phyloP scores from a whole-genome alignment of 1,284 basidiomycete species.

The Bjerkandera adusta region DNA sequence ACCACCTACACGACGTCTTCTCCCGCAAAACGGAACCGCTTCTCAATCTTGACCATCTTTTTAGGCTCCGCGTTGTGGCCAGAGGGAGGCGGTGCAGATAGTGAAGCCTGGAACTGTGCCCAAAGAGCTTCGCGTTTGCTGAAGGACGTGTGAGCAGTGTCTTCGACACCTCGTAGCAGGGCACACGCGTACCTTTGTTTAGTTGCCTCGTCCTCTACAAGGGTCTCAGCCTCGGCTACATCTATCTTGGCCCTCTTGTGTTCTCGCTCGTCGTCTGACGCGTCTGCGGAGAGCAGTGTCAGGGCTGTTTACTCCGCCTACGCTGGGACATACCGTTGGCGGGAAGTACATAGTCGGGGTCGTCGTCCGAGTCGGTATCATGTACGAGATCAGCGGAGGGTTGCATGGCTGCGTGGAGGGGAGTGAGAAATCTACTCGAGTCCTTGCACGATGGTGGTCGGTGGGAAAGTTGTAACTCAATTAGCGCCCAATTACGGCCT shows the following conservation, averaged over 20 bases:
- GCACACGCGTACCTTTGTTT: constrained; percentile 45
- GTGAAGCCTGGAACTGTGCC: constrained; percentile 53
- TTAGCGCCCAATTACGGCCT: no score
- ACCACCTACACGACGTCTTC: constrained; percentile 63
- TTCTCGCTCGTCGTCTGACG: constrained; percentile 34
- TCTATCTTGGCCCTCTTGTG: constrained; percentile 27
- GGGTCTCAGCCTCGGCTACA: constrained; percentile 22
- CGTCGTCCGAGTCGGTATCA: constrained; percentile 60
- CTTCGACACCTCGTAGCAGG: not conserved
- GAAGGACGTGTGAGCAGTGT: constrained; percentile 5
- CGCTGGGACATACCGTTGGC: constrained; percentile 29
- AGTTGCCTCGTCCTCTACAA: constrained; percentile 34
- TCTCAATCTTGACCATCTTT: constrained; percentile 62
- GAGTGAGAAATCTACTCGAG: no score
- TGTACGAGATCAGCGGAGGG: constrained; percentile 3
- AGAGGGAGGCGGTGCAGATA: constrained; percentile 9
- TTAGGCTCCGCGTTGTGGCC: not conserved
- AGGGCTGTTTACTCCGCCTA: not conserved
- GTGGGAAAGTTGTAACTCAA: no score
- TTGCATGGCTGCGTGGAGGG: not conserved
- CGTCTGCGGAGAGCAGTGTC: constrained; percentile 25
- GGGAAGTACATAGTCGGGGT: constrained; percentile 63
- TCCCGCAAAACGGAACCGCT: constrained; percentile 70
- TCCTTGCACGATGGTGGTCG: no score
- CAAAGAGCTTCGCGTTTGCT: constrained; percentile 55